These are phyloP conservation scores for Populus tremula DNA, from an alignment of 345 rosid species.

Conservation along the genomic window DNA sequence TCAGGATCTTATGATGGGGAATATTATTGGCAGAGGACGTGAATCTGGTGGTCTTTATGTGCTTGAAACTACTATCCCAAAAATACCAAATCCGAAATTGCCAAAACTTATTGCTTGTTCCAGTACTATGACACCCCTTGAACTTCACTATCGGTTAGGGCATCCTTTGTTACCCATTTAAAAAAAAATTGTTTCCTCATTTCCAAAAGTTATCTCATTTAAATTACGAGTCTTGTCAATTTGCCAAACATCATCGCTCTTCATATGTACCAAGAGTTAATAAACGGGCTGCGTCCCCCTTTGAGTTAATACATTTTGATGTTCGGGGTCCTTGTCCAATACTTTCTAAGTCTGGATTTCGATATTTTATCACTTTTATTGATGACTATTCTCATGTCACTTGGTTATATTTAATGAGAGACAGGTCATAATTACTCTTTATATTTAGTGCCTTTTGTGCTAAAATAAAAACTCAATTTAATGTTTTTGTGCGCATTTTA, in stretches of 20 bases:
- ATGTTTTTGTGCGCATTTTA: too few relatives aligned
- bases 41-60: not conserved
- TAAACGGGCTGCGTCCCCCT: not conserved
- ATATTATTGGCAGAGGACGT: not conserved
- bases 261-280: not conserved
- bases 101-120: not conserved
- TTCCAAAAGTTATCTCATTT: not conserved
- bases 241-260: constrained; percentile 3
- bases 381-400: too few relatives aligned
- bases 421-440: too few relatives aligned
- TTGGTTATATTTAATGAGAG: too few relatives aligned
- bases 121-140: not conserved
- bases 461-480: too few relatives aligned
- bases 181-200: not conserved
- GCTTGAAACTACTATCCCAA: not conserved
- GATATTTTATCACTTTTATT: too few relatives aligned
- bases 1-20: not conserved
- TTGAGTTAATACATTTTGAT: not conserved
- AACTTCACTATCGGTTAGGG: not conserved
- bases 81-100: not conserved
- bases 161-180: not conserved
- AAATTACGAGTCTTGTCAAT: not conserved
- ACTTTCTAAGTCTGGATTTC: too few relatives aligned
- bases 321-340: too few relatives aligned
- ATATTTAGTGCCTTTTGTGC: too few relatives aligned